Conservation (phyloP, 2,329 filamentous ascomycete genomes). For the Xylariaceae sp. region DNA sequence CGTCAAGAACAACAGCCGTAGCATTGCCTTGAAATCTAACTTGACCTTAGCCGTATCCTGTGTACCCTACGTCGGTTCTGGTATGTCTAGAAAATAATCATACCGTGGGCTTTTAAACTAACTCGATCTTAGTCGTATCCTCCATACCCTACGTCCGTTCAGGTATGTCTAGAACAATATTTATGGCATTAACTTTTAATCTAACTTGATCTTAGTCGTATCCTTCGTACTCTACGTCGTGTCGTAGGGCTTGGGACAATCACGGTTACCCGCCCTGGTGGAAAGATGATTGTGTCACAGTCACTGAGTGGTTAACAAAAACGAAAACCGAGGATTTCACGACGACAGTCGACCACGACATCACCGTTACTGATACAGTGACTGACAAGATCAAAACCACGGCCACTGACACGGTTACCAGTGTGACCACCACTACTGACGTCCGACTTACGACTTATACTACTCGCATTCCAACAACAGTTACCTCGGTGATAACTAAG, state of each 20-base stretch:
- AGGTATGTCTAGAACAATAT: conserved; percentile 6
- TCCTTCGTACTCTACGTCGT: conserved; percentile 10
- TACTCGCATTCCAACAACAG: conserved; percentile 23
- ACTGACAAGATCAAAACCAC: conserved; percentile 3
- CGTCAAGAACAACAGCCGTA: background rate
- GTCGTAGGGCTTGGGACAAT: background rate
- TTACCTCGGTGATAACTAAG: conserved; percentile 20
- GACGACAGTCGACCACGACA: conserved; percentile 5
- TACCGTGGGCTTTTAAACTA: conserved; percentile 2
- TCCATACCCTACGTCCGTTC: background rate
- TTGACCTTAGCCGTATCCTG: conserved; percentile 16
- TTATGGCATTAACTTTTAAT: background rate
- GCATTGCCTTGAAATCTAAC: conserved; percentile 4
- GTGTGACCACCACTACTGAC: conserved; percentile 7
- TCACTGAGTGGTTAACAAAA: conserved; percentile 13
- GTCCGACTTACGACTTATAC: conserved; percentile 26
- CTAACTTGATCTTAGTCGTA: conserved; percentile 17
- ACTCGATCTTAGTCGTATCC: conserved; percentile 17
- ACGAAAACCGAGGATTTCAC: conserved; percentile 1
- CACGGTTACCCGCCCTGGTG: background rate
- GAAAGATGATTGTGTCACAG: conserved; percentile 7
- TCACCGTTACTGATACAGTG: background rate
- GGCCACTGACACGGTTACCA: conserved; percentile 2
- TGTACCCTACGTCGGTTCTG: background rate
- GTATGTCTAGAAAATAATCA: conserved; percentile 14